A percentile compares a stretch with the other conserved stretches of the same genome.
These are phyloP conservation scores for Zopfia rhizophila DNA, from an alignment of 2,329 filamentous ascomycete species.

Conservation along the genomic window DNA sequence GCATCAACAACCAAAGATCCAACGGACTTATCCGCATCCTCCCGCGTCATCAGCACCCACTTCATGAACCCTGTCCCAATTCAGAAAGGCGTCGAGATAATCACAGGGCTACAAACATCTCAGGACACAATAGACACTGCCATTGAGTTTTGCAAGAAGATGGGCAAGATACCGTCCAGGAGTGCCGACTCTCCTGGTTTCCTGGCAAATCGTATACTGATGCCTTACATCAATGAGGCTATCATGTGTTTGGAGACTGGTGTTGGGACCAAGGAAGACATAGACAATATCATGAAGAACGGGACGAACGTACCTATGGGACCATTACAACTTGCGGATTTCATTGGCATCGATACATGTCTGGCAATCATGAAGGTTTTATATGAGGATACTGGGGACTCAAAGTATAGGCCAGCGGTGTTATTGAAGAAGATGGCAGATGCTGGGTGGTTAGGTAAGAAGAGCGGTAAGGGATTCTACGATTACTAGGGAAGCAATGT, in stretches of 20 bases:
- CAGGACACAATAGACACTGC: slow-evolving; percentile 82
- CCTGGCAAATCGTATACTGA: slow-evolving; percentile 93
- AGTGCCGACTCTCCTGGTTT: slow-evolving; percentile 94
- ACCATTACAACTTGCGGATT: slow-evolving; percentile 90
- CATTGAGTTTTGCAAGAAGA: slow-evolving; percentile 84
- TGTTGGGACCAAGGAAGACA: slow-evolving; percentile 87
- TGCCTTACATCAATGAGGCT: slow-evolving; percentile 99
- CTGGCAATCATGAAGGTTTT: slow-evolving; percentile 97
- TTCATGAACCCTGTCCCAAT: slow-evolving; percentile 99
- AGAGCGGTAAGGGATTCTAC: slow-evolving; percentile 95
- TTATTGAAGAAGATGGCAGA: slow-evolving; percentile 95
- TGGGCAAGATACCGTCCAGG: slow-evolving; percentile 91
- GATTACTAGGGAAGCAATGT: slow-evolving; percentile 70
- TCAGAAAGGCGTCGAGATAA: slow-evolving; percentile 98
- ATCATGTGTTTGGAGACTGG: slow-evolving; percentile 95
- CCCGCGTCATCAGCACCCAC: slow-evolving; percentile 92
- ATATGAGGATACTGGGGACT: slow-evolving; percentile 90
- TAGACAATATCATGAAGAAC: slow-evolving; percentile 99
- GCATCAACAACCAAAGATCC: slow-evolving; percentile 83
- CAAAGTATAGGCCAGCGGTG: slow-evolving; percentile 92
- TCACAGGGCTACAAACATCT: slow-evolving; percentile 91
- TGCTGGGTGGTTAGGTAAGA: slow-evolving; percentile 97
- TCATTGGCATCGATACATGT: slow-evolving; percentile 97
- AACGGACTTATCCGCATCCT: slow-evolving; percentile 81
- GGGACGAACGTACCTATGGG: slow-evolving; percentile 99